phyloP scores from a whole-genome alignment of 2,329 filamentous ascomycete species.

The Tolypocladium tropicale region DNA sequence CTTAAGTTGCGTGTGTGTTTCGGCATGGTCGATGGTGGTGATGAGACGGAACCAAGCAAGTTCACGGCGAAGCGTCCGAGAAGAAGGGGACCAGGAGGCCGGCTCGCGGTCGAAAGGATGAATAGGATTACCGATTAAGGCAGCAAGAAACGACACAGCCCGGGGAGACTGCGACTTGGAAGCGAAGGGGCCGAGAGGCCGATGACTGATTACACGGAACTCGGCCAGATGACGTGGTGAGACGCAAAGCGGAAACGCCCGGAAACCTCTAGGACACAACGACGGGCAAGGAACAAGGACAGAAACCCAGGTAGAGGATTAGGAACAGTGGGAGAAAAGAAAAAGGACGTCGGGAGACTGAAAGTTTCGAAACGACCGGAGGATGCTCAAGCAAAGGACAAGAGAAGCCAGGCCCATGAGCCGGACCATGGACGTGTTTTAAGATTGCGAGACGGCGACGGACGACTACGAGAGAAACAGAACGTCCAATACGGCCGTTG shows the following conservation, averaged over 20 bases:
- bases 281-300: slow-evolving; percentile 12
- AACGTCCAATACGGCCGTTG: background rate
- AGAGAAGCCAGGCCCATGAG: slow-evolving; percentile 9
- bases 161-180: background rate
- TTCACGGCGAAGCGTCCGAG: background rate
- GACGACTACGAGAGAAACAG: slow-evolving; percentile 2
- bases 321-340: too few relatives aligned
- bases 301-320: background rate
- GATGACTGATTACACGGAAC: background rate
- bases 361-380: slow-evolving; percentile 4
- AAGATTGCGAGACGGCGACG: slow-evolving; percentile 4
- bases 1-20: slow-evolving; percentile 33
- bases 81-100: slow-evolving; percentile 4
- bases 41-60: slow-evolving; percentile 5
- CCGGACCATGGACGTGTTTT: slow-evolving; percentile 10
- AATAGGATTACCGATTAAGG: slow-evolving; percentile 9
- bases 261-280: background rate
- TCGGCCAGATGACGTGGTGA: slow-evolving; percentile 5
- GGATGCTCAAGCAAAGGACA: slow-evolving; percentile 8
- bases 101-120: slow-evolving; percentile 3
- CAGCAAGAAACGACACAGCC: background rate
- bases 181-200: background rate
- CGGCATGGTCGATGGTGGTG: slow-evolving; percentile 28
- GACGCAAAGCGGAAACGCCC: slow-evolving; percentile 15
- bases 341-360: slow-evolving; percentile 1